Evolutionary conservation across 176 grass and related monocot species (phyloP), one percentile per base, ranked within the genome.

Genomic region (Pontederia paniculata): DNA sequence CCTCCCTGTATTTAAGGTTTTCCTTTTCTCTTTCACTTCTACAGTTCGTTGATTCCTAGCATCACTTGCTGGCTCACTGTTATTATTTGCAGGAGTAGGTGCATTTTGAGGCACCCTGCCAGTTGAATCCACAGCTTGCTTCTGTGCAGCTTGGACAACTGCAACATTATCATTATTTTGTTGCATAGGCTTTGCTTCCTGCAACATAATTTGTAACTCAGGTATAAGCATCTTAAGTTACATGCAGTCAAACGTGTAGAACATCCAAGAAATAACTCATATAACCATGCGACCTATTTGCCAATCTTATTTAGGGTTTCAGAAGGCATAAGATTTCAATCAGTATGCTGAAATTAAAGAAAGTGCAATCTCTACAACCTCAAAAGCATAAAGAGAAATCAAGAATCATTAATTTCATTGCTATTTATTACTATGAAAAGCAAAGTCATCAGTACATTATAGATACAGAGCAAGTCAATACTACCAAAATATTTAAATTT

Each of bases 11-110:
- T 76, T 83, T 4, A 59, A 68, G 62, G 68, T 62, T 80, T 67
- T 89, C 58, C 57, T 83, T 61, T 96, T 96, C 17, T 73, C 78
- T 69, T 84, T 88, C 16, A 63, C 54, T 22, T 89, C 80, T 0
- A 31, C 55, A 13, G 66, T 44, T 67, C 42, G 78, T 67, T 62
- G 73, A 15, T 58, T 79, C 10, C 65, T 68, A 16, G 43, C 9
- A 28, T 22, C 60, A 23, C 57, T 57, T 17, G 54, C 42, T 13
- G 62, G 46, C 31, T 79, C 65, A 1, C 23, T 56, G 5, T 41
- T 41, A 47, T 74, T 74, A 72, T 43, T 60, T 21, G 16, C 25
- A 70, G 58, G 47, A 44, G 45, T 20, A 70, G 41, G 62, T 65
- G 14, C 70, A 73, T 53, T 53, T 9, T 23, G 45, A 62, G 76